phyloP scores from a whole-genome alignment of 2,329 filamentous ascomycete genomes.

The Sordariomycetes sp. region DNA sequence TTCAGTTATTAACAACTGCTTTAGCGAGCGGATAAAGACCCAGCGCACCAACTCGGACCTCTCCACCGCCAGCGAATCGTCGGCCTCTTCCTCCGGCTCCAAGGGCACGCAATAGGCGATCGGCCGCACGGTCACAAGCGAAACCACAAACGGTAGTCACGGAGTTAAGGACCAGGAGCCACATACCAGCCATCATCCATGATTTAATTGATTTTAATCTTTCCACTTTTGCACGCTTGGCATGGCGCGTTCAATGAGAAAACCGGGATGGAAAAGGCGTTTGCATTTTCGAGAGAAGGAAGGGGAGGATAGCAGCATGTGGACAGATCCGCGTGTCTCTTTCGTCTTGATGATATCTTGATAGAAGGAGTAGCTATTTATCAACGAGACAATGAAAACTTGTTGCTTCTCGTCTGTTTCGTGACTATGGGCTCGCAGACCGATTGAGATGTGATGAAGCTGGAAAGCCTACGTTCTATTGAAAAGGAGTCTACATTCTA shows the following conservation, averaged over 20 bases:
- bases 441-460: too few relatives aligned
- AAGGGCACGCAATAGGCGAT: slow-evolving; percentile 3
- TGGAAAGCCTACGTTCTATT: too few relatives aligned
- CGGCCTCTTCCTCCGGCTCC: neutral
- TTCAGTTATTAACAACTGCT: neutral
- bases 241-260: neutral
- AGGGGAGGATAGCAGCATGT: neutral
- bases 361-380: neutral
- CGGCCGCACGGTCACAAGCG: slow-evolving; percentile 1
- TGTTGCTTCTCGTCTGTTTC: neutral
- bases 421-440: neutral
- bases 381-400: neutral
- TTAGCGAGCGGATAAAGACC: slow-evolving; percentile 26
- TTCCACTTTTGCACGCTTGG: neutral
- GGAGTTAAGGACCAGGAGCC: neutral
- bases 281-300: neutral
- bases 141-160: neutral
- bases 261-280: neutral
- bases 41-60: slow-evolving; percentile 19
- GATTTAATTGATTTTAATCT: neutral
- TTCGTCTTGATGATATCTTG: too few relatives aligned
- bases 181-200: neutral
- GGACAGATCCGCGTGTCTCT: neutral
- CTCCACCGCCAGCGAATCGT: slow-evolving; percentile 6
- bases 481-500: too few relatives aligned